Evolutionary conservation across 441 rosid genomes (phyloP).

Genomic region (Corymbia citriodora): DNA sequence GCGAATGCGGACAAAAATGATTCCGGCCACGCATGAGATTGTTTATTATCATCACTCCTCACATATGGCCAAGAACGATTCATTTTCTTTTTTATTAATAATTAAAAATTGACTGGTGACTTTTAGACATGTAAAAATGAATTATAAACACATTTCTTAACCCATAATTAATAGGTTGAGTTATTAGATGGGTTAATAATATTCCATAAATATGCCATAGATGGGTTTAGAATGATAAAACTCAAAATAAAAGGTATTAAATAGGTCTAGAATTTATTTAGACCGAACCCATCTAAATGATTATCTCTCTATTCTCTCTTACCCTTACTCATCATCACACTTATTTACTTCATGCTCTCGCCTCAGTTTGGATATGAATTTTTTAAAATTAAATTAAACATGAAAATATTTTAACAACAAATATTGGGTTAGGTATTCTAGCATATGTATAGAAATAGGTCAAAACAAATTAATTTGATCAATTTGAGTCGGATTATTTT

Average conservation of each 20-base stretch:
- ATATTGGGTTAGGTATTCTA: accelerated
- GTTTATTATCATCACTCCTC: neutral
- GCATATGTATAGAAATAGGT: no score
- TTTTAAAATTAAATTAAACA: no score
- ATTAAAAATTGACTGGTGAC: neutral
- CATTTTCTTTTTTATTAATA: neutral
- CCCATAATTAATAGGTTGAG: accelerated
- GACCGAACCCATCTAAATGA: accelerated
- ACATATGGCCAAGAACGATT: neutral
- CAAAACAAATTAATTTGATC: no score
- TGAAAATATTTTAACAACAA: accelerated
- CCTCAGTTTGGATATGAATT: neutral
- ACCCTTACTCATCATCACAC: accelerated
- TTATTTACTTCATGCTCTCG: accelerated
- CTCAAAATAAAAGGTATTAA: no score
- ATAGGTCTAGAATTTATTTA: no score
- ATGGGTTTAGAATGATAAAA: neutral
- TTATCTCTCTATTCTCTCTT: neutral
- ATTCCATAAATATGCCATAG: no score
- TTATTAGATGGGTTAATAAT: no score
- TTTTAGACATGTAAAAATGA: neutral
- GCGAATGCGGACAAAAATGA: neutral
- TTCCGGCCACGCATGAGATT: neutral
- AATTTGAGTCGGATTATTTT: no score
- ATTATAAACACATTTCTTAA: no score